Evolutionary conservation across 257 asterid genomes (phyloP).

Genomic region (Haberlea rhodopensis): DNA sequence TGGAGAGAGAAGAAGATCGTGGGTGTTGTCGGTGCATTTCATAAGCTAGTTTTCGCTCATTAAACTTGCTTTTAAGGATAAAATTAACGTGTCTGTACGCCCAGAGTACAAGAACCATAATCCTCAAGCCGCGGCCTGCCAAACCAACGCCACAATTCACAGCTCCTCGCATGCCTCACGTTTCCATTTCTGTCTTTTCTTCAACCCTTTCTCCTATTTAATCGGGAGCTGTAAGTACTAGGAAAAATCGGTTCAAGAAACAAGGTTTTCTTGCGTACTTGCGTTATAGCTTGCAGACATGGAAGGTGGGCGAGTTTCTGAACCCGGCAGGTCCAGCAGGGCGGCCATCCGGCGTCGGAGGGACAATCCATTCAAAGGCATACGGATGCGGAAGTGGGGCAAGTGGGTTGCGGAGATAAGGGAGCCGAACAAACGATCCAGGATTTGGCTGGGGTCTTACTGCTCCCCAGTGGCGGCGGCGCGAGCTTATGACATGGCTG

Average conservation of each 20-base stretch:
- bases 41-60: slow-evolving; percentile 23
- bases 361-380: slow-evolving; percentile 50
- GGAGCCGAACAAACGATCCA: slow-evolving; percentile 60
- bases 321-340: slow-evolving; percentile 17
- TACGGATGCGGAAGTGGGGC: slow-evolving; percentile 74
- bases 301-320: slow-evolving; percentile 23
- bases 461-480: slow-evolving; percentile 63
- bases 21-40: slow-evolving; percentile 60
- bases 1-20: slow-evolving; percentile 6
- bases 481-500: slow-evolving; percentile 67
- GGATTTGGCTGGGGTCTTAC: slow-evolving; percentile 68
- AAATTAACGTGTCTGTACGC: slow-evolving; percentile 37
- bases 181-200: slow-evolving; percentile 16
- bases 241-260: neutral
- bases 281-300: too few species aligned
- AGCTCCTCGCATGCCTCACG: slow-evolving; percentile 14
- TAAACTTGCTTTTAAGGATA: slow-evolving; percentile 25
- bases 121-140: slow-evolving; percentile 2
- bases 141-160: neutral
- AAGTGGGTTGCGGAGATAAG: slow-evolving; percentile 73
- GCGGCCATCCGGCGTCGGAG: slow-evolving; percentile 32
- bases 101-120: slow-evolving; percentile 31
- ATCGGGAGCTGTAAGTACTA: neutral
- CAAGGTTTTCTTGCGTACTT: neutral
- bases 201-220: slow-evolving; percentile 14